Evolutionary conservation across 1,284 basidiomycete genomes (phyloP), one percentile per base, ranked within the genome.

Genomic region (Moniliophthora roreri): DNA sequence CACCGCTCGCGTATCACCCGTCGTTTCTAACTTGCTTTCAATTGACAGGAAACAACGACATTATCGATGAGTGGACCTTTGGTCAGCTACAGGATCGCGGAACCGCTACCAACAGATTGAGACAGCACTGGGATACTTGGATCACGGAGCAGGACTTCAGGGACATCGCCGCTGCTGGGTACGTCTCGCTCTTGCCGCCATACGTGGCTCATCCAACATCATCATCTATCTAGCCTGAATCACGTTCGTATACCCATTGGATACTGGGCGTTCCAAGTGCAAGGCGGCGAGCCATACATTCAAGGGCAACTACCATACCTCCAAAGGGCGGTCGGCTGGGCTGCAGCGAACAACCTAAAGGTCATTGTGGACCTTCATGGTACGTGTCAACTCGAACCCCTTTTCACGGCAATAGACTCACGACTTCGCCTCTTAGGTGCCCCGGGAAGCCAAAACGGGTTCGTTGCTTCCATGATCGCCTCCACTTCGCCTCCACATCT

Each of bases 231-330:
- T 58, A 89, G 86, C 11, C 71, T 93, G 49, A 92, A 93, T 67
- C 90, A 93, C 67, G 88, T 94, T 56, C 84, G 94, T 38, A 72
- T 97, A 39, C 93, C 93, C 2, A 90, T 97, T 58, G 91, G 91
- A 18, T 93, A 89, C 69, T 97, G 95, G 95, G 94, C 94, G 1
- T 93, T 91, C 60, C 90, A 94, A 52, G 82, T 90, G 20, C 80
- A 81, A 16, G 73, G 73, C 4, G 91, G 87, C 9, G 93, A 96
- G 63, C 93, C 93, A 0, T 97, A 84, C 71, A 82, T 93, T 58
- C 82, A 87, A 72, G 91, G 92, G 16, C 89, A 91, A 66, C 69
- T 87, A 46, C 76, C 82, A 16, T 91, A 89, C 70, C 72, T 91
- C 20, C 64, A 76, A 56, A 78, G 82, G 46, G 93, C 92, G 0